These are phyloP conservation scores for Leccinum griseonigrum DNA, from an alignment of 1,284 basidiomycete genomes.

Conservation along the genomic window DNA sequence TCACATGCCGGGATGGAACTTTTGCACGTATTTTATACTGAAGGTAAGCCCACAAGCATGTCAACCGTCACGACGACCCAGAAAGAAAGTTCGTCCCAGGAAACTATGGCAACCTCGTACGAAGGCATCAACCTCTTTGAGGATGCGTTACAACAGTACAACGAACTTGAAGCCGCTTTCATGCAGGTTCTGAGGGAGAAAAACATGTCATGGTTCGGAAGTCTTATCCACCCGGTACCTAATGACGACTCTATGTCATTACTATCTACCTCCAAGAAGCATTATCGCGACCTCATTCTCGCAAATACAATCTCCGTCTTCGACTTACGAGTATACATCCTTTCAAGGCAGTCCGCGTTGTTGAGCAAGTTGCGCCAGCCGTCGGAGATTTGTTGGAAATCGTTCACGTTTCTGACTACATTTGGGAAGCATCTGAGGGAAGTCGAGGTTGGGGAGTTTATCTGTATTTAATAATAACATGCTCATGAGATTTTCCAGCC, in stretches of 20 bases:
- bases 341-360: slow-evolving; percentile 82
- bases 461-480: slow-evolving; percentile 1
- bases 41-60: slow-evolving; percentile 56
- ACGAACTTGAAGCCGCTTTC: slow-evolving; percentile 89
- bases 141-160: slow-evolving; percentile 87
- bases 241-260: slow-evolving; percentile 83
- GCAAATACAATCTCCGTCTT: slow-evolving; percentile 91
- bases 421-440: slow-evolving; percentile 78
- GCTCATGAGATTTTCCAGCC: slow-evolving; percentile 41
- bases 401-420: slow-evolving; percentile 71
- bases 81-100: slow-evolving; percentile 47
- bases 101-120: slow-evolving; percentile 90
- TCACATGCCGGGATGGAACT: slow-evolving; percentile 93
- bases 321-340: slow-evolving; percentile 90
- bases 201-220: slow-evolving; percentile 88
- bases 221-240: slow-evolving; percentile 66
- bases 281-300: slow-evolving; percentile 88
- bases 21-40: slow-evolving; percentile 92
- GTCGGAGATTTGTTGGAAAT: slow-evolving; percentile 67
- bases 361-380: slow-evolving; percentile 72
- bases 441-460: slow-evolving; percentile 56
- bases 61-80: not conserved
- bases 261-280: slow-evolving; percentile 78
- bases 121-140: slow-evolving; percentile 89
- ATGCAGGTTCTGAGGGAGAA: slow-evolving; percentile 77